A percentile compares a stretch with the other conserved stretches of the same genome.
These are phyloP conservation scores for Nicotiana obtusifolia DNA, from an alignment of 257 asterid genomes.

Conservation along the genomic window DNA sequence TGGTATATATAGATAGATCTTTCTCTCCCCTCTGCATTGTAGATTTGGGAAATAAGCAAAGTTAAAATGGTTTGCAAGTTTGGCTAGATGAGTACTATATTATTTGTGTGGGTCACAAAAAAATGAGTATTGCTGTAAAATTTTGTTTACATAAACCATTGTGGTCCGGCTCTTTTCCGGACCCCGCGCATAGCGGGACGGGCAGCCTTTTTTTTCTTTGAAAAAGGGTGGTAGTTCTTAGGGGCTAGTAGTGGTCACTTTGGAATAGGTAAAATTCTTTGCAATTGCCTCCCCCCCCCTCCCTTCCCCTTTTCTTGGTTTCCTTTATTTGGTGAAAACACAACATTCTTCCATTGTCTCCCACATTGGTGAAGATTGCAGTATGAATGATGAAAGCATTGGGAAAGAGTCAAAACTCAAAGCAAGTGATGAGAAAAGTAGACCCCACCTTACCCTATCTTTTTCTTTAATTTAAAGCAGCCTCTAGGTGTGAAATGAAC, in stretches of 20 bases:
- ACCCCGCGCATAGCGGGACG: no score
- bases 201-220: background rate
- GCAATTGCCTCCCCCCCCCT: background rate
- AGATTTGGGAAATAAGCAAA: conserved; percentile 43
- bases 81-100: conserved; percentile 31
- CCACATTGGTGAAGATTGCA: background rate
- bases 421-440: background rate
- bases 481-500: background rate
- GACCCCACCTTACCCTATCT: conserved; percentile 14
- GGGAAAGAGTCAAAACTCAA: conserved; percentile 7
- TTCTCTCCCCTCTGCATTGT: conserved; percentile 21
- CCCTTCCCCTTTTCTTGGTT: background rate
- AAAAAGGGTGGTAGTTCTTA: conserved; percentile 21
- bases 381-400: conserved; percentile 3
- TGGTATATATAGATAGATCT: conserved; percentile 22
- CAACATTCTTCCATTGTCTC: conserved; percentile 26
- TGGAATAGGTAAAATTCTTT: conserved; percentile 32
- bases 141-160: background rate
- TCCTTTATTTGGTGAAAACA: background rate
- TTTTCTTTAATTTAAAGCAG: background rate
- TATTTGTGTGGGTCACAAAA: conserved; percentile 22
- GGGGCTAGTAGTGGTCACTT: conserved; percentile 15
- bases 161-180: no score
- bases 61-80: conserved; percentile 35
- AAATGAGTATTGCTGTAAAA: conserved; percentile 13